Evolutionary conservation across 208 protist species (phyloP).

Genomic region (Acanthamoeba healyi): DNA sequence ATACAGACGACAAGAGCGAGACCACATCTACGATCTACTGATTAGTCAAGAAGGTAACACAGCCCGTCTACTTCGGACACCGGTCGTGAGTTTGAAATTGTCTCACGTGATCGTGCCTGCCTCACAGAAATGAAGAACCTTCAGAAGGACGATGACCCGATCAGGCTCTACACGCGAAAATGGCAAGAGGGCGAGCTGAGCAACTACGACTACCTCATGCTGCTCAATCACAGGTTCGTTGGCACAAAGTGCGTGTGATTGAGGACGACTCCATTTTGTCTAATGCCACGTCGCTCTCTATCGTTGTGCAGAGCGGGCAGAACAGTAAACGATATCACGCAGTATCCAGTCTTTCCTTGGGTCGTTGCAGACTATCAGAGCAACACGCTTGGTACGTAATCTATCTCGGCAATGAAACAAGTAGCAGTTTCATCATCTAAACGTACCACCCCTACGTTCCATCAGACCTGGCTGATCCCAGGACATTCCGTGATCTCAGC

Average conservation of each 20-base stretch:
- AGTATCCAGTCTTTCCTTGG: slow-evolving; percentile 96
- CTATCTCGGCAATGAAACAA: background rate
- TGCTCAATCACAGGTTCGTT: slow-evolving; percentile 91
- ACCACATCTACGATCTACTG: slow-evolving; percentile 50
- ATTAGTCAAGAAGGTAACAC: slow-evolving; percentile 51
- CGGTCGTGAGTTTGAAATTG: background rate
- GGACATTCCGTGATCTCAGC: slow-evolving; percentile 93
- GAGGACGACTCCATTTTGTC: too few species aligned
- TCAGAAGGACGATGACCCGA: slow-evolving; percentile 4
- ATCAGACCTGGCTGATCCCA: slow-evolving; percentile 86
- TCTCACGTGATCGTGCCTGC: background rate
- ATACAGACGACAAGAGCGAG: slow-evolving; percentile 29
- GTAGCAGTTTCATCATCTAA: background rate
- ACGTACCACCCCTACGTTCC: background rate
- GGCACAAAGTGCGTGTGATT: too few species aligned
- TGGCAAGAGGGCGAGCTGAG: slow-evolving; percentile 88
- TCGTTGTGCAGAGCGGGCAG: slow-evolving; percentile 82
- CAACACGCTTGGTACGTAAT: slow-evolving; percentile 79
- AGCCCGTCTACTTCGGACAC: background rate
- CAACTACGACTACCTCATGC: slow-evolving; percentile 94
- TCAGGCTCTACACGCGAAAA: background rate
- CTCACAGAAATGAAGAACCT: slow-evolving; percentile 72
- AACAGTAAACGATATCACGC: slow-evolving; percentile 89
- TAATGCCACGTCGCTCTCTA: too few species aligned
- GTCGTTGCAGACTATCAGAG: slow-evolving; percentile 93